Base-by-base conservation (phyloP, 352 stramenopile species). In the Phytophthora aleatoria region DNA sequence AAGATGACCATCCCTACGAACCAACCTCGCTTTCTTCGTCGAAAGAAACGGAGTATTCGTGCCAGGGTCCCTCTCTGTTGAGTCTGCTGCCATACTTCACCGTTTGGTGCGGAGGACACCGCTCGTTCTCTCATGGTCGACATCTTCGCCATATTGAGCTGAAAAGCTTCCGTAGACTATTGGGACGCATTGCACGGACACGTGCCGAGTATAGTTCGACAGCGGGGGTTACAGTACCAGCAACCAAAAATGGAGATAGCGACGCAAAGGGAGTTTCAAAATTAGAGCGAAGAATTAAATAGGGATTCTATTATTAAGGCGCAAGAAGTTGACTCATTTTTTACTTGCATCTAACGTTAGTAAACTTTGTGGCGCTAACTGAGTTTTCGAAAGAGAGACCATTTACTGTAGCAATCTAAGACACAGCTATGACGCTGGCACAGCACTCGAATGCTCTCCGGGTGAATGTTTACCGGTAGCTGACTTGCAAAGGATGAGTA, bases 1-100 rank as follows among this genome's bases (percentile, higher is more conserved):
- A 51, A 39, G 8, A 75, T 48, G 12, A 75, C 48, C 53, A 78
- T 57, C 28, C 62, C 50, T 12, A 75, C 36, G 42, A 78, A 78
- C 36, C 75, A 44, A 5, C 36, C 45, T 10, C 71, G 71, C 13
- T 49, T 59, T 38, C 43, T 58, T 10, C 50, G 61, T 26, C 50
- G 45, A 36, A 57, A 89, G 27, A 67, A 61, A 10, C 26, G 48
- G 9, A 57, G 5, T 8, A 69, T 28, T 49, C 35, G 31, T 3
- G 35, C 48, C 3, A 61, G 3, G 5, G 42, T 41, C 5, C 48
- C 45, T 35, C 41, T 36, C 31, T 36, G 16, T 50, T 61, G 35
- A 26, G 0, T 16, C 6, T 45, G 51, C 30, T 59, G 47, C 24
- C 39, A 49, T 33, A 16, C 13, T 36, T 69, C 36, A 35, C 36